A percentile compares a stretch with the other conserved stretches of the same genome.
Conservation (phyloP, 2,329 filamentous ascomycete genomes). For the Thielaviopsis euricoi region DNA sequence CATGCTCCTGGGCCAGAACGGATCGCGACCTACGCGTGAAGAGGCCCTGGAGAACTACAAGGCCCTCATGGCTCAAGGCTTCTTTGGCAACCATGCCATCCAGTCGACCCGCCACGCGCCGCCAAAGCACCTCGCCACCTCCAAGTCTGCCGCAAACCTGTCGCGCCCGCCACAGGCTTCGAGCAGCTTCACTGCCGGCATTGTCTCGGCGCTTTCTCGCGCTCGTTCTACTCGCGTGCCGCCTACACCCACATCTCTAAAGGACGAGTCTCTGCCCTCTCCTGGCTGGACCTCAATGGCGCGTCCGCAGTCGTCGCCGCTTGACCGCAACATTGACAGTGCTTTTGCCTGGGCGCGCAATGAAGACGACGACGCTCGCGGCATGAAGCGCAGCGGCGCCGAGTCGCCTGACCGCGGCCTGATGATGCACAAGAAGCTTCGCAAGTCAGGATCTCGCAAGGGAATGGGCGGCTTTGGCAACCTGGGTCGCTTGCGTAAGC, state of each 20-base stretch:
- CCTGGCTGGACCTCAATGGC: slow-evolving; percentile 4
- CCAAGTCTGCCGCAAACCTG: slow-evolving; percentile 9
- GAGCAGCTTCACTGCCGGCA: slow-evolving; percentile 6
- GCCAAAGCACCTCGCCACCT: slow-evolving; percentile 12
- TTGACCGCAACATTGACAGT: slow-evolving; percentile 9
- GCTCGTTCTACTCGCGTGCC: slow-evolving; percentile 7
- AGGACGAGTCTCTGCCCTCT: slow-evolving; percentile 6
- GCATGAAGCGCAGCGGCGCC: slow-evolving; percentile 33
- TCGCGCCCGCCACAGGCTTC: slow-evolving; percentile 7
- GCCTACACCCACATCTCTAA: slow-evolving; percentile 10
- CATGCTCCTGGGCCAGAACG: slow-evolving; percentile 1
- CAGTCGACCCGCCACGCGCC: slow-evolving; percentile 35
- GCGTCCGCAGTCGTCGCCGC: slow-evolving; percentile 15
- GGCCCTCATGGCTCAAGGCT: slow-evolving; percentile 37
- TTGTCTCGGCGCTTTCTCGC: not conserved
- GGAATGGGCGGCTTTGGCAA: slow-evolving; percentile 25
- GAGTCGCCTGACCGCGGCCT: slow-evolving; percentile 21
- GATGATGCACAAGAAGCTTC: slow-evolving; percentile 30
- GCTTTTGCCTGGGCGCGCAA: not conserved
- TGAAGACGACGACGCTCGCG: slow-evolving; percentile 20
- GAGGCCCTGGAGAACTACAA: slow-evolving; percentile 41
- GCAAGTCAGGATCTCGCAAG: slow-evolving; percentile 30
- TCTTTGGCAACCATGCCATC: slow-evolving; percentile 42
- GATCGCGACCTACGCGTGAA: slow-evolving; percentile 20
- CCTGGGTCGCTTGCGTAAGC: slow-evolving; percentile 19